These are phyloP conservation scores for Aspergillus glaucus DNA, from an alignment of 2,329 filamentous ascomycete genomes.

Conservation along the genomic window DNA sequence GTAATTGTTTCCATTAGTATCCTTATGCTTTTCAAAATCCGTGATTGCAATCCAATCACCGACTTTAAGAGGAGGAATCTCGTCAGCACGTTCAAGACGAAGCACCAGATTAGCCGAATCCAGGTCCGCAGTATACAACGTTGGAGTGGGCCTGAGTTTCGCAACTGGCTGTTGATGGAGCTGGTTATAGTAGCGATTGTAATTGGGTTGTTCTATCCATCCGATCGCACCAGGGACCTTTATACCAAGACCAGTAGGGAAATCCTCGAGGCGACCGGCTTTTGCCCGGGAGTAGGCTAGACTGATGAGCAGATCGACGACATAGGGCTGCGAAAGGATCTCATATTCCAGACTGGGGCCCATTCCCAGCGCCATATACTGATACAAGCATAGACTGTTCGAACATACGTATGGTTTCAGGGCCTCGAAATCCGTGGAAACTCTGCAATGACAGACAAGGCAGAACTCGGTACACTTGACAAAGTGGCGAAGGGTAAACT, in stretches of 20 bases:
- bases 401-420: constrained; percentile 65
- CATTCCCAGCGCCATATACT: constrained; percentile 81
- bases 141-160: too few relatives aligned
- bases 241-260: constrained; percentile 53
- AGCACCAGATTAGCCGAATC: constrained; percentile 34
- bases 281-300: constrained; percentile 65
- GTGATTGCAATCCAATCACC: constrained; percentile 51
- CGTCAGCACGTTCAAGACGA: constrained; percentile 23
- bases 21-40: background rate
- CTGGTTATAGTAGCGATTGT: background rate
- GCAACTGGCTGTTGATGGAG: too few relatives aligned
- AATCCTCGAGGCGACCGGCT: constrained; percentile 40
- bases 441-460: constrained; percentile 70
- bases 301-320: constrained; percentile 77
- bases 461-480: constrained; percentile 81
- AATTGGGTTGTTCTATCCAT: background rate
- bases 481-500: constrained; percentile 71
- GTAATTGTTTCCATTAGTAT: background rate
- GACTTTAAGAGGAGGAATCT: constrained; percentile 29
- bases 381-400: constrained; percentile 69
- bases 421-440: constrained; percentile 54
- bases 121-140: constrained; percentile 1
- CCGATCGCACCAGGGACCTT: constrained; percentile 39
- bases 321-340: constrained; percentile 68
- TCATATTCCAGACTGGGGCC: constrained; percentile 82